Evolutionary conservation across 371 early-diverging fungal genomes (phyloP).

Genomic region (Catenaria anguillulae): DNA sequence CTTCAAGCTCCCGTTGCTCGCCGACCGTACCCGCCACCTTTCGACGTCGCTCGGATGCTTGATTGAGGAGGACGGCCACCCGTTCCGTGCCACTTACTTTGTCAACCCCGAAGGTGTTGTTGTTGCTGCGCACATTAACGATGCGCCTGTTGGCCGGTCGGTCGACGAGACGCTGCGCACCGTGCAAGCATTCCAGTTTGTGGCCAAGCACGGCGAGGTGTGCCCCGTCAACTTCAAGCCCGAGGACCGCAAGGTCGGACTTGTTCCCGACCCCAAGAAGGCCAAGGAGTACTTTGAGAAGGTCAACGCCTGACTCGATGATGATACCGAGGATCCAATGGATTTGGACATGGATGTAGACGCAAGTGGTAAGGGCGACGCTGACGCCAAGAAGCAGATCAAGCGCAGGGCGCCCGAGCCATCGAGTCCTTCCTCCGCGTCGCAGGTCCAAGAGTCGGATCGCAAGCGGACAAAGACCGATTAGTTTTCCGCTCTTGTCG

Average conservation of each 20-base stretch:
- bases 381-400: too few species aligned
- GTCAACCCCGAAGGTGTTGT: conserved; percentile 81
- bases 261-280: conserved; percentile 44
- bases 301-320: conserved; percentile 9
- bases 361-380: too few species aligned
- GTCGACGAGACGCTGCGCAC: conserved; percentile 90
- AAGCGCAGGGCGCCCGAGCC: too few species aligned
- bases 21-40: conserved; percentile 76
- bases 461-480: too few species aligned
- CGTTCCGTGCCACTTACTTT: conserved; percentile 71
- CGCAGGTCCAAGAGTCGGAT: too few species aligned
- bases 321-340: neutral
- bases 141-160: conserved; percentile 84
- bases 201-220: conserved; percentile 73
- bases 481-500: too few species aligned
- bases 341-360: too few species aligned
- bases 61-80: conserved; percentile 43
- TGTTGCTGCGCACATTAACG: conserved; percentile 58
- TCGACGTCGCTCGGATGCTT: conserved; percentile 66
- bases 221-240: conserved; percentile 62
- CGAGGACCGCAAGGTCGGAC: conserved; percentile 4
- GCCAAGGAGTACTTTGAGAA: conserved; percentile 62
- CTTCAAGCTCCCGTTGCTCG: conserved; percentile 64
- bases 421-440: too few species aligned
- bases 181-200: conserved; percentile 88